These are phyloP conservation scores for Wickerhamiella slavikovae DNA, from an alignment of 805 yeast genomes.

Conservation along the genomic window DNA sequence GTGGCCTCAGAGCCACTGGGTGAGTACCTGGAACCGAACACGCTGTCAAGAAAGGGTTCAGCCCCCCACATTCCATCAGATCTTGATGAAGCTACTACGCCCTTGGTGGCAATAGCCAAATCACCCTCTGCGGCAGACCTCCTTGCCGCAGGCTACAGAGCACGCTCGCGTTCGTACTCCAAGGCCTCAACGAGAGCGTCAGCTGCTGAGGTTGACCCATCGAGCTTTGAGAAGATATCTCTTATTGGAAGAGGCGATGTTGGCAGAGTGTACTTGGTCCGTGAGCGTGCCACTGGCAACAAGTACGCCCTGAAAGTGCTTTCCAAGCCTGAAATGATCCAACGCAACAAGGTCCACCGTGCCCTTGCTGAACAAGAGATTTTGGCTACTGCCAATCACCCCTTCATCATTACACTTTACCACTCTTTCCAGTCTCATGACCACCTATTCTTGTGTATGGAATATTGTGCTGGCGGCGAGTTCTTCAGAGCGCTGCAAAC, in stretches of 20 bases:
- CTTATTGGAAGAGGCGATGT: conserved; percentile 95
- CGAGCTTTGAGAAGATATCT: conserved; percentile 72
- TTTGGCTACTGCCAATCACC: conserved; percentile 85
- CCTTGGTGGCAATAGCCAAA: too few relatives aligned
- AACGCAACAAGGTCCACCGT: conserved; percentile 82
- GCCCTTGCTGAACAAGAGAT: conserved; percentile 95
- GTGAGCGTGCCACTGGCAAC: conserved; percentile 54
- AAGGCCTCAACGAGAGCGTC: conserved; percentile 52
- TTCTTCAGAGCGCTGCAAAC: conserved; percentile 92
- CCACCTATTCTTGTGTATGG: conserved; percentile 85
- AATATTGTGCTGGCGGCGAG: conserved; percentile 98
- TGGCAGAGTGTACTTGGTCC: conserved; percentile 84
- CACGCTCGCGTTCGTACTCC: conserved; percentile 37
- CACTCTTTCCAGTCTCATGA: conserved; percentile 95
- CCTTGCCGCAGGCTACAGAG: too few relatives aligned
- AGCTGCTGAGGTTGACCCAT: conserved; percentile 67
- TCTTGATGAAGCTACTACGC: too few relatives aligned
- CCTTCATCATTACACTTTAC: conserved; percentile 86
- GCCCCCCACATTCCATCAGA: too few relatives aligned
- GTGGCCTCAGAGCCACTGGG: too few relatives aligned
- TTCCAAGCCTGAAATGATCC: conserved; percentile 81
- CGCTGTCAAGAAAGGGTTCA: too few relatives aligned
- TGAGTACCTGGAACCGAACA: too few relatives aligned
- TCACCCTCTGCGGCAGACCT: too few relatives aligned
- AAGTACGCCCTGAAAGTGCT: conserved; percentile 86